Evolutionary conservation across 495 filamentous ascomycete species (phyloP).

Genomic region (Neurospora sp.): DNA sequence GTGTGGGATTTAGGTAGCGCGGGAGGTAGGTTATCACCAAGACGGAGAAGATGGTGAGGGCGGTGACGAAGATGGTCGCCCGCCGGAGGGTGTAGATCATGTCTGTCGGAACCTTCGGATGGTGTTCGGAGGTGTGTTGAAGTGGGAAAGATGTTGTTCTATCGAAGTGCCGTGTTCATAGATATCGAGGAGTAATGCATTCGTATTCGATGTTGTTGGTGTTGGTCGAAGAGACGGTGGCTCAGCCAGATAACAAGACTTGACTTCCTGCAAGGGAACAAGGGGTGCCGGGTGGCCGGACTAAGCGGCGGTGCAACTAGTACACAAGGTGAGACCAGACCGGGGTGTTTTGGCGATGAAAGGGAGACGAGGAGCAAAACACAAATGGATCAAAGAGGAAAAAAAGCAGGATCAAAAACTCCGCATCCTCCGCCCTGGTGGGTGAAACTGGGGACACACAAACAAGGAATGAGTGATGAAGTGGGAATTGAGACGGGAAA

Average conservation of each 20-base stretch:
- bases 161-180: background rate
- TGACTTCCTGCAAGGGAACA: background rate
- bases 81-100: conserved; percentile 30
- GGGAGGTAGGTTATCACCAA: conserved; percentile 28
- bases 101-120: background rate
- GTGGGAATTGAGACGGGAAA: background rate
- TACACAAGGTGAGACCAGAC: background rate
- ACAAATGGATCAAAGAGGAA: background rate
- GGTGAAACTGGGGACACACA: background rate
- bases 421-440: background rate
- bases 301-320: background rate
- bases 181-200: background rate
- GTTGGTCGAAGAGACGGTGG: background rate
- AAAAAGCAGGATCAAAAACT: background rate
- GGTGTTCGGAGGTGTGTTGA: background rate
- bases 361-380: background rate
- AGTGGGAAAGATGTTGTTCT: background rate
- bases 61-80: conserved; percentile 18
- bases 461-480: background rate
- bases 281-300: background rate
- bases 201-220: background rate
- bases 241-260: background rate
- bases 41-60: conserved; percentile 19
- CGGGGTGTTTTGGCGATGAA: background rate
- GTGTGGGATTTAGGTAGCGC: conserved; percentile 32